Base-by-base conservation (phyloP, 768 basidiomycete genomes). In the Suillus alpinus region DNA sequence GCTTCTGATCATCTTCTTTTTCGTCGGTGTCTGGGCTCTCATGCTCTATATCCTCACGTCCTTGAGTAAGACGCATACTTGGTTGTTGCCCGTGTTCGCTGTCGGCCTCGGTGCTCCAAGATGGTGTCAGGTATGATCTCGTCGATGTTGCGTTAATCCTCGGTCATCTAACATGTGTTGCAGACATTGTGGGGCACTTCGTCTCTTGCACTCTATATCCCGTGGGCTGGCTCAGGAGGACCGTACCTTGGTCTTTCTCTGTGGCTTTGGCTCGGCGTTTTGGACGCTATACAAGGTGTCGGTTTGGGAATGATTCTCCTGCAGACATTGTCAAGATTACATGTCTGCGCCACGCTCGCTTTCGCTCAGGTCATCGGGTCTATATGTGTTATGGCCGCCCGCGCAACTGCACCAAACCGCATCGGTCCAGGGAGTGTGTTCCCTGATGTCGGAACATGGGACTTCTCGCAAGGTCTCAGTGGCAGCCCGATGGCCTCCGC, bases 171-270 rank as follows among this genome's bases (percentile, higher is more conserved):
- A 14, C 7, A 43, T 5, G 23, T 70, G 56, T 63, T 34, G 47
- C 58, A 87, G 85, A 96, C 95, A 86, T 76, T 95, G 51, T 97
- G 95, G 95, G 94, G 95, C 68, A 95, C 94, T 9, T 96, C 94
- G 5, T 94, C 93, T 36, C 83, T 97, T 47, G 95, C 92, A 4
- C 76, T 95, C 16, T 97, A 96, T 71, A 89, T 97, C 61, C 94
- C 95, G 5, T 97, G 95, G 95, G 95, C 91, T 2, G 94, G 95
- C 12, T 70, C 70, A 12, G 86, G 81, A 4, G 95, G 95, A 18
- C 92, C 94, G 26, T 97, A 95, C 71, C 85, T 96, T 59, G 93
- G 93, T 46, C 83, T 94, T 32, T 90, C 89, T 31, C 78, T 97
- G 36, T 97, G 95, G 95, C 79, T 97, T 46, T 97, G 95, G 95